Evolutionary conservation across 495 filamentous ascomycete species (phyloP).

Genomic region (Tuber umbilicatum): DNA sequence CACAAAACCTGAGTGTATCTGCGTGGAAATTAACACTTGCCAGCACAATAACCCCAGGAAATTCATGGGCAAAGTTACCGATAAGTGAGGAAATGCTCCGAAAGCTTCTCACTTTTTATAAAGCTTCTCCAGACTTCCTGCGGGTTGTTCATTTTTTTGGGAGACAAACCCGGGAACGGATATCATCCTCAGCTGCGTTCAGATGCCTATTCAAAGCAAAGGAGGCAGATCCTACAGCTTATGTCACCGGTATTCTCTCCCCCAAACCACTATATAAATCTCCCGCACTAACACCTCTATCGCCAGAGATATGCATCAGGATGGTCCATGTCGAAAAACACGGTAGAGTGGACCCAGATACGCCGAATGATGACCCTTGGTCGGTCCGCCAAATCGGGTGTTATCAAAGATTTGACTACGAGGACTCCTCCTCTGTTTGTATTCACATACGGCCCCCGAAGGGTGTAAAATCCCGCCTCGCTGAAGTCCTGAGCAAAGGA

Average conservation of each 20-base stretch:
- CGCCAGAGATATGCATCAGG: conserved; percentile 9
- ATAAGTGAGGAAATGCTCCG: conserved; percentile 21
- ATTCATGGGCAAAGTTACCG: conserved; percentile 10
- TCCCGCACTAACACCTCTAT: not conserved
- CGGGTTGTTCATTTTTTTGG: conserved; percentile 11
- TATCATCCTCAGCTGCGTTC: conserved; percentile 8
- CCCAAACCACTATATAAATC: not conserved
- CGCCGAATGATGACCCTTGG: conserved; percentile 8
- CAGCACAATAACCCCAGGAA: not conserved
- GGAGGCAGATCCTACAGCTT: not conserved
- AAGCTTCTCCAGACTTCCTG: conserved; percentile 15
- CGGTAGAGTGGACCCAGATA: not conserved
- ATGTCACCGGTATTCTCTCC: not conserved
- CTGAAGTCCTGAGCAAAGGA: not conserved
- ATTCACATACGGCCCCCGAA: conserved; percentile 15
- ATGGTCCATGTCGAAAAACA: conserved; percentile 11
- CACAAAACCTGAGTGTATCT: not conserved
- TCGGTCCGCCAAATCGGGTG: conserved; percentile 12
- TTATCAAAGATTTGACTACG: conserved; percentile 12
- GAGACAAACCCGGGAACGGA: not conserved
- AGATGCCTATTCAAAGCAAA: not conserved
- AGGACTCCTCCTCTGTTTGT: conserved; percentile 7
- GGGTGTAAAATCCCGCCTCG: not conserved
- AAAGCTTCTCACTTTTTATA: conserved; percentile 14
- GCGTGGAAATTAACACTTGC: not conserved